These are phyloP conservation scores for Penicillium lividum DNA, from an alignment of 495 filamentous ascomycete species.

Conservation along the genomic window DNA sequence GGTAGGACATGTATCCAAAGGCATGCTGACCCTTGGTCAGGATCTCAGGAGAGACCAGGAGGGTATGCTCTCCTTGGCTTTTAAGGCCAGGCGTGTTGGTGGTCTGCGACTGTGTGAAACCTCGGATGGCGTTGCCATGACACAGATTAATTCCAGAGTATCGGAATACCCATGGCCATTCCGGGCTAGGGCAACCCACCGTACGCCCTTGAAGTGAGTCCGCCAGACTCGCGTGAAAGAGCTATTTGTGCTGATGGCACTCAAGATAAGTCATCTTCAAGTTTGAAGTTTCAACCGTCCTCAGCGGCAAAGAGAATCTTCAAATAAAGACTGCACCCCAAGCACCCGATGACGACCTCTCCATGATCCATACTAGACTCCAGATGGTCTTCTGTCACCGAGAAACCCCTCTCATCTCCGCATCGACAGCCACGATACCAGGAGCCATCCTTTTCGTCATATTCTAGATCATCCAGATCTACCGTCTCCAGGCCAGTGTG, in stretches of 20 bases:
- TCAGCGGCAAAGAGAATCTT: constrained; percentile 51
- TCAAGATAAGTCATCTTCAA: background rate
- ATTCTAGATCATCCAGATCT: constrained; percentile 78
- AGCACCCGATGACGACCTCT: constrained; percentile 75
- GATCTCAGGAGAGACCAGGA: background rate
- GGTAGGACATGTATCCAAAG: background rate
- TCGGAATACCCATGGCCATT: background rate
- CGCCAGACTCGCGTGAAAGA: background rate
- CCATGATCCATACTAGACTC: constrained; percentile 62
- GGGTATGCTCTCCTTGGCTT: background rate
- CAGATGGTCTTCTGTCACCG: constrained; percentile 68
- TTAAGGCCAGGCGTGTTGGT: background rate
- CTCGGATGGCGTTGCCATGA: background rate
- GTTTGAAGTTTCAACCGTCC: constrained; percentile 11
- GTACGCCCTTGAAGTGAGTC: background rate
- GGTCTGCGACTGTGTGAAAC: background rate
- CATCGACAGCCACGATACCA: constrained; percentile 80
- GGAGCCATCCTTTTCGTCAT: constrained; percentile 44
- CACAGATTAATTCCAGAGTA: background rate
- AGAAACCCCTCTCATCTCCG: constrained; percentile 72
- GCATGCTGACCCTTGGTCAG: background rate
- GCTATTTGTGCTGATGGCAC: background rate
- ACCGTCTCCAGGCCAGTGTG: constrained; percentile 74
- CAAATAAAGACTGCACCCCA: constrained; percentile 80
- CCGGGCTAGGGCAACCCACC: background rate